Base-by-base conservation (phyloP, 345 rosid genomes). In the Eucalyptus shirleyi region DNA sequence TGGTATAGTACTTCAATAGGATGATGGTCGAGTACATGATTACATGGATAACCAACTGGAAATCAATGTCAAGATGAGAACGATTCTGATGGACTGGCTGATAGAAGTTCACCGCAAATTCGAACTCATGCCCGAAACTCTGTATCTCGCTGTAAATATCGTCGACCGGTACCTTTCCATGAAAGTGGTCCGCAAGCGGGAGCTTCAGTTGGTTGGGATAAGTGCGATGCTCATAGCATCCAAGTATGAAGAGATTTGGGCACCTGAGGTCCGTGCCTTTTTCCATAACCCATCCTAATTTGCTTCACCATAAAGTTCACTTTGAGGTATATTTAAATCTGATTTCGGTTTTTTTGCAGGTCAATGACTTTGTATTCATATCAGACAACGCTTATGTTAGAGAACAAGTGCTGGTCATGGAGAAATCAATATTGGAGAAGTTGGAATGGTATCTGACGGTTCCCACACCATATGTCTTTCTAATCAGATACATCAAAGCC, bases 191-290 rank as follows among this genome's bases (percentile, higher is more conserved):
- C 90, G 92, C 4, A 94, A 97, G 91, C 95, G 90, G 91, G 98
- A 98, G 90, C 96, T 98, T 82, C 98, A 98, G 92, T 89, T 97
- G 32, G 90, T 97, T 45, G 99, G 99, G 90, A 95, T 97, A 60
- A 93, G 98, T 87, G 92, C 99, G 40, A 93, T 98, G 98, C 96
- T 98, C 37, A 93, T 97, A 9, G 99, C 99, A 47, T 97, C 98
- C 93, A 98, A 98, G 90, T 98, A 98, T 85, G 99, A 98, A 92
- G 99, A 97, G 92, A 95, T 97, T 88, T 97, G 99, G 99, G 85
- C 85, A 77, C 85, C 85, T 26, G 85, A 77, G 85, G 45, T 86
- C 67, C 62, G 55, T 14, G 88, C 45, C 65, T 12, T 51, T 40
- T 56, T 53, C 67, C 21, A 62, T 86, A 86, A 32, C 56, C 44